phyloP scores from a whole-genome alignment of 805 yeast genomes.

The Candida sonorensis region DNA sequence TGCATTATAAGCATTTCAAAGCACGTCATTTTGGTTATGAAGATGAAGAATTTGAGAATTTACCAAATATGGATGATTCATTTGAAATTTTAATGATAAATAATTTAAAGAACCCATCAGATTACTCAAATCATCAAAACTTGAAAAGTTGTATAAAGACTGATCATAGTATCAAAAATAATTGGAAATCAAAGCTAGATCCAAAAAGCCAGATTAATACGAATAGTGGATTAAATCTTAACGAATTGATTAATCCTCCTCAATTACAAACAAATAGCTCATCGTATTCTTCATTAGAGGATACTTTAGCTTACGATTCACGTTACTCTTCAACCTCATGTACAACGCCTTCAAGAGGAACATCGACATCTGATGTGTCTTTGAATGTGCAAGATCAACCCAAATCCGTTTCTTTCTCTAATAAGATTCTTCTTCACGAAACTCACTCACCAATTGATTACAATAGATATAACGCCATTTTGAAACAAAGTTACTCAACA shows the following conservation, averaged over 20 bases:
- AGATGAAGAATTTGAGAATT: constrained; percentile 2
- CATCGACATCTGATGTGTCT: neutral
- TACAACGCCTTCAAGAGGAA: neutral
- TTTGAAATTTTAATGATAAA: constrained; percentile 5
- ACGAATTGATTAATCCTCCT: too few species aligned
- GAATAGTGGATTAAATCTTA: too few species aligned
- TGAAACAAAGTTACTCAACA: constrained; percentile 41
- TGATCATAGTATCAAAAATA: too few species aligned
- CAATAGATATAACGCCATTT: constrained; percentile 45
- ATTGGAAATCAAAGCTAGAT: neutral
- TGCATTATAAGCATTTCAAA: constrained; percentile 14
- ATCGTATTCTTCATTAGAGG: too few species aligned
- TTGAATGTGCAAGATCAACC: neutral
- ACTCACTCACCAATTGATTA: constrained; percentile 47
- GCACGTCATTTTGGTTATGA: constrained; percentile 6
- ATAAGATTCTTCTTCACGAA: constrained; percentile 40
- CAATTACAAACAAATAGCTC: too few species aligned
- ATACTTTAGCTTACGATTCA: too few species aligned
- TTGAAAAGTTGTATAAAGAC: too few species aligned
- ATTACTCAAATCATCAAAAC: too few species aligned
- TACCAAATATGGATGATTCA: too few species aligned
- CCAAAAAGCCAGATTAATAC: neutral
- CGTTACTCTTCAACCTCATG: too few species aligned
- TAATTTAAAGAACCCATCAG: too few species aligned
- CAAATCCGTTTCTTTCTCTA: constrained; percentile 32